Percentiles rank a stretch among this genome's conserved stretches.
Evolutionary conservation across 2,329 filamentous ascomycete genomes (phyloP).

Genomic region (Monosporascus ibericus): DNA sequence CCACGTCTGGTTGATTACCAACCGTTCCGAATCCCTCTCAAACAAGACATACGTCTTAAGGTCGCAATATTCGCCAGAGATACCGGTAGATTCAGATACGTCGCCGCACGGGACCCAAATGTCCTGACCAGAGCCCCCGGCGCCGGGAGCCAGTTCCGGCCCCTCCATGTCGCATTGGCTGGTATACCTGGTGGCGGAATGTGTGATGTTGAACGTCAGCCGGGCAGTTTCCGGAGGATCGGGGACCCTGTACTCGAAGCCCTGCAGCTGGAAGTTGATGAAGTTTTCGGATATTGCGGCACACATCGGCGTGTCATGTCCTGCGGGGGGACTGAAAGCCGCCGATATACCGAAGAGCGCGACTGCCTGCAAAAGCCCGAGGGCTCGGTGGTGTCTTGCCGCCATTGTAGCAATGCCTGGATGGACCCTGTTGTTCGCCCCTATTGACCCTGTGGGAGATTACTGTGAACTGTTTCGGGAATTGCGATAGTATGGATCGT

Average conservation of each 20-base stretch:
- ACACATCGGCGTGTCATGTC: constrained; percentile 2
- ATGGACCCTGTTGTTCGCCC: too few species aligned
- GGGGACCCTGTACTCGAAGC: constrained; percentile 1
- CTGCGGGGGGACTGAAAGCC: constrained; percentile 16
- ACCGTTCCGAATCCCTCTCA: background rate
- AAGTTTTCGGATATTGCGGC: constrained; percentile 1
- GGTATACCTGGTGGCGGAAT: constrained; percentile 3
- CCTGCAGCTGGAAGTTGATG: constrained; percentile 1
- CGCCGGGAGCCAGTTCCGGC: background rate
- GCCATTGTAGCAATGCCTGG: too few species aligned
- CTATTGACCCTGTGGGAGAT: too few species aligned
- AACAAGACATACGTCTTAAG: constrained; percentile 4
- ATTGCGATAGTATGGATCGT: too few species aligned
- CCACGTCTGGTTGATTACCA: constrained; percentile 4
- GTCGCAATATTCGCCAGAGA: background rate
- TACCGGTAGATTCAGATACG: too few species aligned
- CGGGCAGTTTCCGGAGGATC: constrained; percentile 1
- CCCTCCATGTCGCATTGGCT: background rate
- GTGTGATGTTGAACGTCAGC: constrained; percentile 1
- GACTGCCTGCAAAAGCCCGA: too few species aligned
- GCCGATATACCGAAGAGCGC: too few species aligned
- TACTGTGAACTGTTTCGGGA: too few species aligned
- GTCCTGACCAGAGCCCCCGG: background rate
- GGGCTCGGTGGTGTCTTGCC: too few species aligned
- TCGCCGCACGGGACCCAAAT: background rate